A percentile compares a stretch with the other conserved stretches of the same genome.
phyloP scores from a whole-genome alignment of 2,329 filamentous ascomycete species.

The Passalora sequoiae region DNA sequence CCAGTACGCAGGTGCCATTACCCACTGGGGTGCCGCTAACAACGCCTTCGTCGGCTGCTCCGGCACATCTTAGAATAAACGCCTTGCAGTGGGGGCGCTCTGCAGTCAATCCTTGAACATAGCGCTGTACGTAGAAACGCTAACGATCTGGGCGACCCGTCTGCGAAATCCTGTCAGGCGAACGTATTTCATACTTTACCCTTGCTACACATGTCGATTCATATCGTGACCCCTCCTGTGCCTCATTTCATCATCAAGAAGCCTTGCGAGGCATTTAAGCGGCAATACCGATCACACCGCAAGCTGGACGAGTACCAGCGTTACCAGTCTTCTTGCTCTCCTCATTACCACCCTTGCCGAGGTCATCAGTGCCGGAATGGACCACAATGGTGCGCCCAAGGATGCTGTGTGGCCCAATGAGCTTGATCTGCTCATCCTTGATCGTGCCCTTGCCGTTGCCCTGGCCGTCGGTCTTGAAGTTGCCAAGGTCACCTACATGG shows the following conservation, averaged over 20 bases:
- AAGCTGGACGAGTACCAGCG: conserved; percentile 86
- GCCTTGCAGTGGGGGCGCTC: no score
- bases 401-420: conserved; percentile 92
- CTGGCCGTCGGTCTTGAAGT: conserved; percentile 91
- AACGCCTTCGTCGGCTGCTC: conserved; percentile 64
- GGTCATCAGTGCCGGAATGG: conserved; percentile 92
- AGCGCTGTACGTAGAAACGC: no score
- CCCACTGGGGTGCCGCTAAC: conserved; percentile 63
- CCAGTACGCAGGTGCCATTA: conserved; percentile 59
- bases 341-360: conserved; percentile 84
- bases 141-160: no score
- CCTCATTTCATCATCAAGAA: no score
- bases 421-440: conserved; percentile 79
- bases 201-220: no score
- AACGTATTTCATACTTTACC: no score
- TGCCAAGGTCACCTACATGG: conserved; percentile 96
- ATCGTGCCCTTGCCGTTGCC: conserved; percentile 81
- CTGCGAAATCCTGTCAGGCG: no score
- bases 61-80: conserved; percentile 35
- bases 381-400: conserved; percentile 94
- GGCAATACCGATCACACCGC: conserved; percentile 55
- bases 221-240: no score
- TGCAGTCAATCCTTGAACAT: no score
- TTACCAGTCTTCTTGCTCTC: conserved; percentile 99
- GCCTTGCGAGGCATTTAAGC: conserved; percentile 25